phyloP scores from a whole-genome alignment of 1,284 basidiomycete species.

The Malassezia vespertilionis region DNA sequence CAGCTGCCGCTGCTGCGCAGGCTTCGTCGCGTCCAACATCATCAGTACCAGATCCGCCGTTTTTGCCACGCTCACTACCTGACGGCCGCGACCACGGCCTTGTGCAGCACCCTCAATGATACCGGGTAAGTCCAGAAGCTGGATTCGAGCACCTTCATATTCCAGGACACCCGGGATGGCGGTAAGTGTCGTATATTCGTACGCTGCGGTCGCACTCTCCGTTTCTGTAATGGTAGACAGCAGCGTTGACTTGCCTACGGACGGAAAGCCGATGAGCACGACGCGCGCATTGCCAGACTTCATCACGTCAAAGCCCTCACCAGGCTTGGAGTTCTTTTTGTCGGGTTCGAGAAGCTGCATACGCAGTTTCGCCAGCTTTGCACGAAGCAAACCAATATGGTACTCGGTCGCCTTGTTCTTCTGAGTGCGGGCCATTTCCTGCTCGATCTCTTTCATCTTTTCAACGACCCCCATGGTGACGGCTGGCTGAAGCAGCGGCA shows the following conservation, averaged over 20 bases:
- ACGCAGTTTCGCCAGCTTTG: slow-evolving; percentile 40
- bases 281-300: slow-evolving; percentile 52
- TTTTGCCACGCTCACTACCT: slow-evolving; percentile 71
- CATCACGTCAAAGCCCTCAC: slow-evolving; percentile 44
- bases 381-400: slow-evolving; percentile 38
- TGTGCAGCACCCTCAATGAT: slow-evolving; percentile 79
- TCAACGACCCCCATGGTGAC: slow-evolving; percentile 36
- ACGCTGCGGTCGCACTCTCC: slow-evolving; percentile 73
- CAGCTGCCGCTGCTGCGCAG: slow-evolving; percentile 74
- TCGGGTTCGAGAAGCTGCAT: slow-evolving; percentile 41
- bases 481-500: too few species aligned
- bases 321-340: slow-evolving; percentile 32
- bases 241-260: slow-evolving; percentile 84
- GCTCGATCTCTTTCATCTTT: slow-evolving; percentile 87
- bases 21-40: slow-evolving; percentile 94
- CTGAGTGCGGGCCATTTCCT: slow-evolving; percentile 68
- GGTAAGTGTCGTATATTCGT: slow-evolving; percentile 89
- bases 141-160: slow-evolving; percentile 51
- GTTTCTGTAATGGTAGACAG: slow-evolving; percentile 86
- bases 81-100: slow-evolving; percentile 82
- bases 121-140: slow-evolving; percentile 73
- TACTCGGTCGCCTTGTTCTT: slow-evolving; percentile 50
- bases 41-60: slow-evolving; percentile 83
- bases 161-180: slow-evolving; percentile 29
- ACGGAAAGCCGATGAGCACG: slow-evolving; percentile 64